These are phyloP conservation scores for Zizania latifolia DNA, from an alignment of 176 grass and related monocot species.

Conservation along the genomic window DNA sequence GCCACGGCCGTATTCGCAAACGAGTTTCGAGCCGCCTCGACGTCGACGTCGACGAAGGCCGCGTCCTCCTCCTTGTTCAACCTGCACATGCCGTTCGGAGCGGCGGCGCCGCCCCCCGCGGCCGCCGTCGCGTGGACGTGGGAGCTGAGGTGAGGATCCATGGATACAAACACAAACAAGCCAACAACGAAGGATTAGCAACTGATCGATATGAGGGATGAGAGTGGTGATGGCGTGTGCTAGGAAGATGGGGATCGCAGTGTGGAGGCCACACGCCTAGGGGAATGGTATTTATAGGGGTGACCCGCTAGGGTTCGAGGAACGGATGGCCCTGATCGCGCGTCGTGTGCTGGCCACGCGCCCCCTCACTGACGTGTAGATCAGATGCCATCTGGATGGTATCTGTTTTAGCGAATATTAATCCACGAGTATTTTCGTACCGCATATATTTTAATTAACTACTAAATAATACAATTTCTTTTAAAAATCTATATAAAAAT, in stretches of 20 bases:
- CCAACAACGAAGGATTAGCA: too few species aligned
- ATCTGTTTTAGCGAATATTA: too few species aligned
- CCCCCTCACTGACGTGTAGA: slow-evolving; percentile 21
- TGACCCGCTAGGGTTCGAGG: slow-evolving; percentile 6
- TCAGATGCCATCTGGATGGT: too few species aligned
- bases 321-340: slow-evolving; percentile 16
- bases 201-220: background rate
- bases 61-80: background rate
- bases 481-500: too few species aligned
- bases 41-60: slow-evolving; percentile 1
- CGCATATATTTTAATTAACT: too few species aligned
- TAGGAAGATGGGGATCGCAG: slow-evolving; percentile 1
- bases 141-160: slow-evolving; percentile 44
- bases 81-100: background rate
- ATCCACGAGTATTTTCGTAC: too few species aligned
- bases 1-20: background rate
- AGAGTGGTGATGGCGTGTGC: background rate
- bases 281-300: slow-evolving; percentile 33
- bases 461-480: too few species aligned
- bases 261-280: slow-evolving; percentile 70
- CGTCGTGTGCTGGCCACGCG: slow-evolving; percentile 4
- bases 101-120: background rate
- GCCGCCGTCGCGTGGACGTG: slow-evolving; percentile 30
- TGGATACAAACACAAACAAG: slow-evolving; percentile 2
- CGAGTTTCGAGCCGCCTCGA: background rate